A percentile compares a stretch with the other conserved stretches of the same genome.
Evolutionary conservation across 2,329 filamentous ascomycete genomes (phyloP).

Genomic region (Cryphonectria parasitica): DNA sequence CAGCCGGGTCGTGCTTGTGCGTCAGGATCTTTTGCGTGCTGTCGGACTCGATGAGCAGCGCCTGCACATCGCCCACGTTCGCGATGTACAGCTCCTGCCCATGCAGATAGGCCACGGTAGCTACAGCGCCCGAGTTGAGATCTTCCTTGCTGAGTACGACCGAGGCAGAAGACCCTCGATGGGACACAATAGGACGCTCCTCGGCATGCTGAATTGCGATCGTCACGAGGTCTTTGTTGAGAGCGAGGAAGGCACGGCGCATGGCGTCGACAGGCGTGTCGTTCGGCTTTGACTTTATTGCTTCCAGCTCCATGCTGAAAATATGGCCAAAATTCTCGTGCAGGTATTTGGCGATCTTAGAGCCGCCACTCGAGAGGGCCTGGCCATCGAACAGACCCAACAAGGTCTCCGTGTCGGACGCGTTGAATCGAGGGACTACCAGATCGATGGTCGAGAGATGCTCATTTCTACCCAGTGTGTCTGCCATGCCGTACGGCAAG

Average conservation of each 20-base stretch:
- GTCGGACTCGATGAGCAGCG: constrained; percentile 91
- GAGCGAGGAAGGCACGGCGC: constrained; percentile 79
- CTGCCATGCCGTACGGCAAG: constrained; percentile 95
- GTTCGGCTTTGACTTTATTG: constrained; percentile 64
- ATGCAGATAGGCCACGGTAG: constrained; percentile 87
- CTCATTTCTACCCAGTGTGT: constrained; percentile 89
- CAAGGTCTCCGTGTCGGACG: constrained; percentile 86
- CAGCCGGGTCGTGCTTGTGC: constrained; percentile 89
- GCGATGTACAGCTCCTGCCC: constrained; percentile 90
- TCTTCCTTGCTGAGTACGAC: constrained; percentile 88
- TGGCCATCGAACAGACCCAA: constrained; percentile 97
- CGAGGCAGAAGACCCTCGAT: constrained; percentile 72
- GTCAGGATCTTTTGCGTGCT: constrained; percentile 84
- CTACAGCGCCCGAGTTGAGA: constrained; percentile 85
- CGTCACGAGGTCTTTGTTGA: constrained; percentile 94
- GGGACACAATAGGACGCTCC: constrained; percentile 67
- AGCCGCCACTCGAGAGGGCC: constrained; percentile 83
- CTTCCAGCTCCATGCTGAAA: constrained; percentile 81
- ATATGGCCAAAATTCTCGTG: constrained; percentile 93
- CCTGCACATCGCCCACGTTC: constrained; percentile 94
- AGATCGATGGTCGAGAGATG: constrained; percentile 95
- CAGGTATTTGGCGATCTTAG: constrained; percentile 93
- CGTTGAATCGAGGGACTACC: constrained; percentile 89
- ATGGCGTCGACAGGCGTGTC: constrained; percentile 85
- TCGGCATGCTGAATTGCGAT: constrained; percentile 80